Evolutionary conservation across 2,329 filamentous ascomycete genomes (phyloP).

Genomic region (Colletotrichum sp.): DNA sequence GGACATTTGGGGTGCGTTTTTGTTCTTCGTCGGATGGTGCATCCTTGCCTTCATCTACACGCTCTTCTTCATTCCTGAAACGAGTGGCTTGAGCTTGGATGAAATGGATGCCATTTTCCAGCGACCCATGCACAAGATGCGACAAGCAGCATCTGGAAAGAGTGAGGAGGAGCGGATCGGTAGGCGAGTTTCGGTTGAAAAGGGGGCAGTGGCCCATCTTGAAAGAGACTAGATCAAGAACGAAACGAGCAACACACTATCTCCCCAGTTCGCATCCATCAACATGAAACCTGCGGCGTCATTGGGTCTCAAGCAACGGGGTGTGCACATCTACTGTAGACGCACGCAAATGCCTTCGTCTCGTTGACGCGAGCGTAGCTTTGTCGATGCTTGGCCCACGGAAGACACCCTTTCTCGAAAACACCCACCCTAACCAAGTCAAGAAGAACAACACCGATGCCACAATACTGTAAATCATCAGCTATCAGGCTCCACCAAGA

Average conservation of each 20-base stretch:
- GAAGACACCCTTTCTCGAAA: background rate
- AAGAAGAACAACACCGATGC: background rate
- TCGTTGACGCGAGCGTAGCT: background rate
- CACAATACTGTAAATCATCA: background rate
- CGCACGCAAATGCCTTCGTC: background rate
- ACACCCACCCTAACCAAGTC: background rate
- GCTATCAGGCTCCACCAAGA: background rate
- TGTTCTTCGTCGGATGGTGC: background rate
- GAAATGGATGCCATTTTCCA: conserved; percentile 1
- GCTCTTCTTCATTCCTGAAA: background rate
- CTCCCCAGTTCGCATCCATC: background rate
- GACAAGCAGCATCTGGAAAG: background rate
- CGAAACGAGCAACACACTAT: background rate
- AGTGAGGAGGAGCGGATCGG: background rate
- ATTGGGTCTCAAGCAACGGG: background rate
- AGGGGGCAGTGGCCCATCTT: background rate
- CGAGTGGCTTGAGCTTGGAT: background rate
- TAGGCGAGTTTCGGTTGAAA: background rate
- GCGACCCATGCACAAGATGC: background rate
- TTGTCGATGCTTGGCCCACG: background rate
- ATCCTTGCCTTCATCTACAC: background rate
- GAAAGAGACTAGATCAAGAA: background rate
- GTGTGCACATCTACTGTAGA: background rate
- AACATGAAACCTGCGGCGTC: background rate
- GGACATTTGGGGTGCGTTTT: background rate